Base-by-base conservation (phyloP, 2,329 filamentous ascomycete genomes). In the Chaetomiaceae sp. region DNA sequence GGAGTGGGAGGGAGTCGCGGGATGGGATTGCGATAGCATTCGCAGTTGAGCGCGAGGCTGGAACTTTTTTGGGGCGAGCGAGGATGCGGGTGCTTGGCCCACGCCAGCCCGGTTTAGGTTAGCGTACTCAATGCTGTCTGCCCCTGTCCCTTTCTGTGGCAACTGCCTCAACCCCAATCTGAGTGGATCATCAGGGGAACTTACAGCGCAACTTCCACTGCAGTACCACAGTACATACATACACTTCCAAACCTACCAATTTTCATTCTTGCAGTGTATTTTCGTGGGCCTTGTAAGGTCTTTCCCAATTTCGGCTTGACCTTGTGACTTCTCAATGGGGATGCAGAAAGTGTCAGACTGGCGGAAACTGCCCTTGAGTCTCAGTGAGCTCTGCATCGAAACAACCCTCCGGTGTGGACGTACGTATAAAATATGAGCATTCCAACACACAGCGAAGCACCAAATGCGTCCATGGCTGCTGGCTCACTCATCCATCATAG, bases 341-440 rank as follows among this genome's bases (percentile, higher is more conserved):
- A 48, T 45, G 1, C 58, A 58, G 8, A 77, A 76, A 27, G 75
- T 82, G n/a, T 77, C 85, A 14, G 87, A 89, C 67, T 99, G 94
- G 94, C 83, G 83, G 59, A 95, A 89, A 73, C 73, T 99, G 61
- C 90, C 94, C 21, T 75, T 96, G 36, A 87, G 78, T 56, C 73
- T 96, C 30, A 81, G 85, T 4, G 94, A 99, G 67, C 80, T 99
- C 4, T 96, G 90, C 67, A 90, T 99, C 60, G 90, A 96, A 64
- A 99, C 92, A 0, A 96, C 90, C 0, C 75, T 99, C 30, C 85
- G 92, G 57, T 99, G 94, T 68, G 94, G 94, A 3, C 94, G 57
- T 59, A 59, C 29, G 57, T 54, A 4, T 32, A 2, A n/a, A n/a
- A n/a, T n/a, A n/a, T n/a, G n/a, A n/a, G n/a, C n/a, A n/a, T n/a